A percentile compares a stretch with the other conserved stretches of the same genome.
Evolutionary conservation across 2,329 filamentous ascomycete genomes (phyloP).

Genomic region (Aspergillus sp.): DNA sequence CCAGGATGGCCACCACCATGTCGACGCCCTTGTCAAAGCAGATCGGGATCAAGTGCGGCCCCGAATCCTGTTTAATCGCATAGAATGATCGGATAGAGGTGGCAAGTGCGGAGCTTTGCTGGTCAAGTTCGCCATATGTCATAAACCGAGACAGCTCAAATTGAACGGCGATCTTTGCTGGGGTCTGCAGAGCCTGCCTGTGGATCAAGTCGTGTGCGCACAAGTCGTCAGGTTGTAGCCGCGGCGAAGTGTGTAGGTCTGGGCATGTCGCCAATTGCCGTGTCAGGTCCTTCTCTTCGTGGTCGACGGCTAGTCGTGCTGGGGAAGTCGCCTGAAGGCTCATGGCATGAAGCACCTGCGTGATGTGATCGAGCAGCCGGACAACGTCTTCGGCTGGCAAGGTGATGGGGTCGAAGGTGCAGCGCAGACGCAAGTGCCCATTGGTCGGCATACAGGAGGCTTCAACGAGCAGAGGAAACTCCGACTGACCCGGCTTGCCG

Average conservation of each 20-base stretch:
- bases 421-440: conserved; percentile 1
- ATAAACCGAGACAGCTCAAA: neutral
- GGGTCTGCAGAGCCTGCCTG: neutral
- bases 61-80: neutral
- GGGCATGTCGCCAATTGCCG: neutral
- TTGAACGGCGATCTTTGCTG: conserved; percentile 6
- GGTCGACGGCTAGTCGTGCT: too few relatives aligned
- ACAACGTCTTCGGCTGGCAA: conserved; percentile 1
- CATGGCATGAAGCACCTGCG: too few relatives aligned
- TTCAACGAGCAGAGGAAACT: conserved; percentile 7
- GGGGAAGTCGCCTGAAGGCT: too few relatives aligned
- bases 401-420: conserved; percentile 3
- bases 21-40: neutral
- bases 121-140: too few relatives aligned
- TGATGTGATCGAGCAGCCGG: conserved; percentile 1
- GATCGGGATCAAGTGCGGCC: neutral
- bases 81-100: too few relatives aligned
- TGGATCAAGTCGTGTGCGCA: neutral
- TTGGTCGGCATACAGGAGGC: neutral
- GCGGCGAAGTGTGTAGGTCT: too few relatives aligned
- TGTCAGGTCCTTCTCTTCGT: too few relatives aligned
- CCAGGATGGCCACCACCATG: neutral
- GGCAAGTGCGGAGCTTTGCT: too few relatives aligned
- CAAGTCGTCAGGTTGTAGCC: too few relatives aligned
- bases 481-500: neutral